Base-by-base conservation (phyloP, 805 yeast species). In the Teunomyces stri region DNA sequence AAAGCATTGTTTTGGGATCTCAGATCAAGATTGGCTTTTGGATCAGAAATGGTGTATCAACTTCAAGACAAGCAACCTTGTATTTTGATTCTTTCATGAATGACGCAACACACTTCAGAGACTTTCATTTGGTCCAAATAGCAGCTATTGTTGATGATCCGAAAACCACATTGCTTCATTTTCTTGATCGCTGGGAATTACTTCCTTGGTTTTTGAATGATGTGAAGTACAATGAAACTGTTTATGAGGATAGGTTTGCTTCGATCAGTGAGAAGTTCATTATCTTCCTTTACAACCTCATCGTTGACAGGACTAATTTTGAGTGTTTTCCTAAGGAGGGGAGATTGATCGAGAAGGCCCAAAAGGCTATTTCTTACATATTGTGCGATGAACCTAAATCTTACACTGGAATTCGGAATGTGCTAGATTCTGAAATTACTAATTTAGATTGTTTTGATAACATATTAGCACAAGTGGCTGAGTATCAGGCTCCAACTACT, bases 41-140 rank as follows among this genome's bases (percentile, higher is more conserved):
- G 94, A 77, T 86, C 2, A 76, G 92, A 65, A 86, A 86, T 57
- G 94, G 94, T 16, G 58, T 69, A 44, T 72, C 78, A 5, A 78
- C 75, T 1, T 62, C 80, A 3, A 70, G 76, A 37, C 82, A 81
- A 52, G 77, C 82, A 0, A 59, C 75, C 0, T 64, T 76, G 12
- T 81, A 82, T 51, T 68, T 68, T 46, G 76, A 72, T n/a, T 55
- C 66, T 5, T 51, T 61, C 3, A 68, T 75, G 58, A 61, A 74
- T 2, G 78, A 76, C 48, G 53, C 68, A 21, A 66, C 74, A 0
- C 68, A 59, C 45, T 64, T 65, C 43, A 72, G 79, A 42, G 80
- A 76, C 47, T 47, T 80, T 7, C 79, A 74, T 51, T 52, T 79
- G 37, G 67, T 66, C 50, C 84, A 80, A 57, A 45, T 76, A 5